Evolutionary conservation across 2,329 filamentous ascomycete species (phyloP), one percentile per base, ranked within the genome.

Genomic region (Neopestalotiopsis sp.): DNA sequence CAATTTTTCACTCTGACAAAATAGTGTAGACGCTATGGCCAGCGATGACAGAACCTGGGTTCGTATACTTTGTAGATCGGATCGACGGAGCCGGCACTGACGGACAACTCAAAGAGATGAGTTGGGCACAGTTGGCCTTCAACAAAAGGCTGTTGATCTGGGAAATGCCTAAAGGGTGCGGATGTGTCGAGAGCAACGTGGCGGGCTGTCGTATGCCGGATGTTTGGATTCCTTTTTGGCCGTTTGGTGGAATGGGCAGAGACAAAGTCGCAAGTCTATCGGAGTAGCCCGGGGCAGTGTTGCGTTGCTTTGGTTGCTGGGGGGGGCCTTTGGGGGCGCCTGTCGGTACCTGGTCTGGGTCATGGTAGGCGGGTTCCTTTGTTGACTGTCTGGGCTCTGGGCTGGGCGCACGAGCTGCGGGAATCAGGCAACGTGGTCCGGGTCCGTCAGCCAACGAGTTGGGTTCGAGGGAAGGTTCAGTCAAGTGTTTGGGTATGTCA

Each of bases 401-500:
- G 17, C 17, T 52, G 45, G 45, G 17, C 45, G 45, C 45, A 52
- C 45, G 20, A 52, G 45, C 45, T 52, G 45, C 45, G 20, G 45
- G 17, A 52, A 52, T 52, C 20, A 52, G 20, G 45, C 45, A 52
- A 52, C 45, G 45, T 52, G 45, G 45, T 52, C 20, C 20, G 45
- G 45, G 45, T 2, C 20, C 45, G n/a, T n/a, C n/a, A 20, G 45
- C 45, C 24, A 28, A 28, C 24, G 24, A 20, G 45, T 20, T 52
- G 45, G n/a, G n/a, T 20, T 52, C 20, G n/a, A 17, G n/a, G 20
- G 45, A n/a, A 52, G 45, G 45, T 52, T 52, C 45, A 52, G 45
- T 52, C 45, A 52, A 52, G 45, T 52, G 45, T 52, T 52, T 52
- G 20, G 34, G n/a, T 52, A 52, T 52, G 45, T 52, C 45, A 52